These are phyloP conservation scores for Naganishia vishniacii DNA, from an alignment of 768 basidiomycete genomes.

Conservation along the genomic window DNA sequence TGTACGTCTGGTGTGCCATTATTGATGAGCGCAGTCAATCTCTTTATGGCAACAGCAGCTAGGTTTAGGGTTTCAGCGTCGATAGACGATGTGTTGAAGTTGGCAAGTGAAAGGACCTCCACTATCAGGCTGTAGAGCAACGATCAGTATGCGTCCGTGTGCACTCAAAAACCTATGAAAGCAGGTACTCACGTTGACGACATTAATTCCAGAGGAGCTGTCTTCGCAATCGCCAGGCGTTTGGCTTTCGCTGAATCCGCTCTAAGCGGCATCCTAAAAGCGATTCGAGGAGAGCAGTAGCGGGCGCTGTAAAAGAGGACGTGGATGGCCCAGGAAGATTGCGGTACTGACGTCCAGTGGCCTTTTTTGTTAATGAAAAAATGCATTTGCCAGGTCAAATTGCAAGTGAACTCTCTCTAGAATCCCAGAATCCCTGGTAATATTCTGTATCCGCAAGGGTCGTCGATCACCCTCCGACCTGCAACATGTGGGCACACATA, in stretches of 20 bases:
- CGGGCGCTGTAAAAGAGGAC: too few species aligned
- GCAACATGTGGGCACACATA: too few species aligned
- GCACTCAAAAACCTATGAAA: background rate
- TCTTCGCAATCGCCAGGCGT: background rate
- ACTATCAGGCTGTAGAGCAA: background rate
- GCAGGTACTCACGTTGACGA: background rate
- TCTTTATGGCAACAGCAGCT: background rate
- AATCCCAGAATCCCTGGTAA: too few species aligned
- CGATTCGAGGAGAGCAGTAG: too few species aligned
- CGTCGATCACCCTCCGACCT: too few species aligned
- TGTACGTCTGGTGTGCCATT: slow-evolving; percentile 1
- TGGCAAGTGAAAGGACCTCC: background rate
- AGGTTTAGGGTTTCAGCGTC: background rate
- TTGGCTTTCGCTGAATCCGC: background rate
- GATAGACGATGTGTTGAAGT: background rate
- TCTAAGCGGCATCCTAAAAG: too few species aligned
- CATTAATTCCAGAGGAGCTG: background rate
- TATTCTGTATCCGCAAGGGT: too few species aligned
- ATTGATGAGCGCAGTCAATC: background rate
- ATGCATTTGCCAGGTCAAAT: too few species aligned
- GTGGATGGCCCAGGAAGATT: too few species aligned
- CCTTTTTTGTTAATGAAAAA: too few species aligned
- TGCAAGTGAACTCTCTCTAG: too few species aligned
- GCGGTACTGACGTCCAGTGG: too few species aligned
- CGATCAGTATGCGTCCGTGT: background rate